Percentiles rank a stretch among this genome's conserved stretches.
Conservation (phyloP, 108 stramenopile species). For the Aurantiochytrium sp. region DNA sequence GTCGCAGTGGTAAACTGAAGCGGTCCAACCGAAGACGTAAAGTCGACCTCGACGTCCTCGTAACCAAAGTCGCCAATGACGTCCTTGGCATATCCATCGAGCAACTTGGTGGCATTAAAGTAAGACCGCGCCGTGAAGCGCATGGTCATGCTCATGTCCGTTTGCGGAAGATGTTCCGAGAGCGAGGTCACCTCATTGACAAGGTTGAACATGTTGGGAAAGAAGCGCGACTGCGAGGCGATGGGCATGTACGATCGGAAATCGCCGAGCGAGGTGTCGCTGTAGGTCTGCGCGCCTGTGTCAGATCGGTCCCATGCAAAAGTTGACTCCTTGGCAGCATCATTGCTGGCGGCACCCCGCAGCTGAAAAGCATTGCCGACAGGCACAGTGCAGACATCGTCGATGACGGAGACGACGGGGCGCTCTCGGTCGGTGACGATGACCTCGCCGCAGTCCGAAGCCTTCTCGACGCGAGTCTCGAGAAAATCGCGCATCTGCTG, state of each 20-base stretch:
- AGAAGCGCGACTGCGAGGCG: background rate
- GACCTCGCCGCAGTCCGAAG: background rate
- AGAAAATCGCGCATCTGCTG: background rate
- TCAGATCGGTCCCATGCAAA: background rate
- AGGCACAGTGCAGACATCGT: background rate
- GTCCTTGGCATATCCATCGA: background rate
- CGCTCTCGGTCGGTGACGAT: background rate
- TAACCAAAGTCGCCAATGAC: background rate
- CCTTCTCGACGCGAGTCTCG: background rate
- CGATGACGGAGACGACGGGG: background rate
- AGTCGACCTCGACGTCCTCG: background rate
- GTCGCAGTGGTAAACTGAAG: background rate
- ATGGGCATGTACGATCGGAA: background rate
- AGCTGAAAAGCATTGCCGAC: conserved; percentile 1
- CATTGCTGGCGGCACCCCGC: background rate
- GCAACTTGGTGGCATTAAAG: background rate
- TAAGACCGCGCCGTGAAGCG: background rate
- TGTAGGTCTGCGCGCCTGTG: conserved; percentile 3
- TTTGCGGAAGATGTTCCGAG: background rate
- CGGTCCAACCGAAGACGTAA: background rate
- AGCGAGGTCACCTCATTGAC: background rate
- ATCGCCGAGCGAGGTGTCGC: background rate
- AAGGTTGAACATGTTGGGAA: background rate
- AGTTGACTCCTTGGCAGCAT: background rate
- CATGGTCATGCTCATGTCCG: background rate